A percentile compares a stretch with the other conserved stretches of the same genome.
These are phyloP conservation scores for Vaccinium corymbosum DNA, from an alignment of 148 eudicot genomes.

Conservation along the genomic window DNA sequence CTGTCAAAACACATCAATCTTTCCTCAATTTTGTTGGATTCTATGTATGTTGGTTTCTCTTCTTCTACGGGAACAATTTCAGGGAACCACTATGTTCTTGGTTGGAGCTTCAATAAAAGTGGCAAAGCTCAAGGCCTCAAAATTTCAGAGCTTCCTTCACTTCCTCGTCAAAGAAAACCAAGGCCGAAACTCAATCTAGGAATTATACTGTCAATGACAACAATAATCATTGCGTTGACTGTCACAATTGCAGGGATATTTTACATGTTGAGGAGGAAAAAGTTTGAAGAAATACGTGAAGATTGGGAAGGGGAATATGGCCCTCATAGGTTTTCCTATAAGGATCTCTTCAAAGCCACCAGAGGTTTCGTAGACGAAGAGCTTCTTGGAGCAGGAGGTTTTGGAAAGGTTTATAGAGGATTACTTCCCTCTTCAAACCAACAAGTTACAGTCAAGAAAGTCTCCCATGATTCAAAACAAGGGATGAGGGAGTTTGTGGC, in stretches of 20 bases:
- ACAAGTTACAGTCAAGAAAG: constrained; percentile 37
- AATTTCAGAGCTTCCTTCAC: constrained; percentile 17
- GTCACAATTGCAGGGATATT: background rate
- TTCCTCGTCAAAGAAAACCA: background rate
- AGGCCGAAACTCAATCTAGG: background rate
- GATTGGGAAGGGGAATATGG: constrained; percentile 17
- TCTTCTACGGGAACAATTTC: constrained; percentile 14
- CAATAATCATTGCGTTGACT: constrained; percentile 1
- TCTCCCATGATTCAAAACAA: constrained; percentile 39
- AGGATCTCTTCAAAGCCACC: constrained; percentile 34
- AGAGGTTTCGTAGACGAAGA: constrained; percentile 36
- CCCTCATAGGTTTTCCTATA: constrained; percentile 30
- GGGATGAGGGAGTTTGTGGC: constrained; percentile 41
- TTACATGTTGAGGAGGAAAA: background rate
- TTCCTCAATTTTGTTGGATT: constrained; percentile 22
- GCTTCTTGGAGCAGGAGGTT: constrained; percentile 40
- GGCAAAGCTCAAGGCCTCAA: background rate
- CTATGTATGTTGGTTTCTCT: constrained; percentile 38
- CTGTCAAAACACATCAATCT: constrained; percentile 22
- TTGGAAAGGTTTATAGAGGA: constrained; percentile 50
- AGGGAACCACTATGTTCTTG: constrained; percentile 22
- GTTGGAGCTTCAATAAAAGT: constrained; percentile 32
- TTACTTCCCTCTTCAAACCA: constrained; percentile 17
- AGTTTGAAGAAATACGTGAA: constrained; percentile 2
- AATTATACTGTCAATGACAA: background rate